A percentile compares a stretch with the other conserved stretches of the same genome.
phyloP scores from a whole-genome alignment of 1,284 basidiomycete species.

The Ustanciosporium gigantosporum region DNA sequence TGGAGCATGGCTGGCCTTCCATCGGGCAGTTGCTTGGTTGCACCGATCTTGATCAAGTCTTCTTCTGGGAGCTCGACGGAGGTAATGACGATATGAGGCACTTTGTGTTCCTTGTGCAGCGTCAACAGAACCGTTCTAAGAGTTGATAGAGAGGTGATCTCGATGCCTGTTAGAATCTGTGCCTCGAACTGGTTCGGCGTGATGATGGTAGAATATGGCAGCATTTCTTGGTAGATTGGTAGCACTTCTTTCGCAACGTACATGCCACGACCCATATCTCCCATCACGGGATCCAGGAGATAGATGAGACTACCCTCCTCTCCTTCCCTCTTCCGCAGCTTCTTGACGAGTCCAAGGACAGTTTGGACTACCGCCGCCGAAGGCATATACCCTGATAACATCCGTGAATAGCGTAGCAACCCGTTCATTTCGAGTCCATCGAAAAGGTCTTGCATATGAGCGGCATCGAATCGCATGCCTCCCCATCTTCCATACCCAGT shows the following conservation, averaged over 20 bases:
- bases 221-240: slow-evolving; percentile 79
- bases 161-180: slow-evolving; percentile 66
- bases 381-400: slow-evolving; percentile 74
- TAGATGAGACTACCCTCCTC: slow-evolving; percentile 70
- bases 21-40: slow-evolving; percentile 16
- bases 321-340: slow-evolving; percentile 65
- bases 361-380: slow-evolving; percentile 76
- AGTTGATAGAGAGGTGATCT: slow-evolving; percentile 71
- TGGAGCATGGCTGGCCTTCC: slow-evolving; percentile 49
- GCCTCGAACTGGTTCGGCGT: slow-evolving; percentile 98
- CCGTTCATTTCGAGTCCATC: slow-evolving; percentile 50
- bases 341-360: slow-evolving; percentile 70
- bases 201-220: slow-evolving; percentile 82
- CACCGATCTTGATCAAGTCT: slow-evolving; percentile 43
- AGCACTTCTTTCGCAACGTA: slow-evolving; percentile 88
- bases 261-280: slow-evolving; percentile 65
- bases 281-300: slow-evolving; percentile 75
- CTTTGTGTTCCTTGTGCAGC: slow-evolving; percentile 74
- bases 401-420: slow-evolving; percentile 45
- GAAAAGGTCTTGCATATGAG: slow-evolving; percentile 61
- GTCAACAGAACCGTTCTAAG: slow-evolving; percentile 72
- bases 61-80: slow-evolving; percentile 68
- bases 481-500: slow-evolving; percentile 70
- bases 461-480: slow-evolving; percentile 61
- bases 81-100: slow-evolving; percentile 87